These are phyloP conservation scores for Castanopsis chinensis DNA, from an alignment of 306 rosid species.

Conservation along the genomic window DNA sequence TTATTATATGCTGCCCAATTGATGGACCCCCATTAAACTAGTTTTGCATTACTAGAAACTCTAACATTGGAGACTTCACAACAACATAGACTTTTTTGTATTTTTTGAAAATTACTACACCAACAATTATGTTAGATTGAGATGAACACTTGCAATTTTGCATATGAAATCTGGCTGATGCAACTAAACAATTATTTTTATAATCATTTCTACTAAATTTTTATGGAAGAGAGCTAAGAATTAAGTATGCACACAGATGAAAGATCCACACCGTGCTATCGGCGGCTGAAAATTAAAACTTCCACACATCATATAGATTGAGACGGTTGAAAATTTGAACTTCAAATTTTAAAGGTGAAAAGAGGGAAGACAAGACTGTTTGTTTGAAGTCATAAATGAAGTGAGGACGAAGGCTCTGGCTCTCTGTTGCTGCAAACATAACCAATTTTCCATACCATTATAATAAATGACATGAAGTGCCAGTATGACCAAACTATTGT, in stretches of 20 bases:
- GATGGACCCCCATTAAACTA: too few species aligned
- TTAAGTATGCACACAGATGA: background rate
- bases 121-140: too few species aligned
- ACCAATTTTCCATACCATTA: slow-evolving; percentile 36
- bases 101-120: too few species aligned
- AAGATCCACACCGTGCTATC: background rate
- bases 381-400: slow-evolving; percentile 33
- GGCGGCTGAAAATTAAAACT: slow-evolving; percentile 22
- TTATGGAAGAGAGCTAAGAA: background rate
- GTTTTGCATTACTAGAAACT: too few species aligned
- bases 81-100: too few species aligned
- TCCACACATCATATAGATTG: background rate
- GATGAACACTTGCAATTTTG: too few species aligned
- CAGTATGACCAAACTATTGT: slow-evolving; percentile 17
- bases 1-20: too few species aligned
- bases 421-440: slow-evolving; percentile 11
- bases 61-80: too few species aligned
- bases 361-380: slow-evolving; percentile 27
- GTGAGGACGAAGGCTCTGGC: slow-evolving; percentile 2
- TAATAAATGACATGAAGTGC: slow-evolving; percentile 15
- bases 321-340: slow-evolving; percentile 20
- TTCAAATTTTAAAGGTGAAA: slow-evolving; percentile 20
- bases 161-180: too few species aligned
- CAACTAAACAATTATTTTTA: too few species aligned
- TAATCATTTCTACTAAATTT: background rate